Evolutionary conservation across 208 protist species (phyloP), one percentile per base, ranked within the genome.

Genomic region (Trypanosoma rangeli): DNA sequence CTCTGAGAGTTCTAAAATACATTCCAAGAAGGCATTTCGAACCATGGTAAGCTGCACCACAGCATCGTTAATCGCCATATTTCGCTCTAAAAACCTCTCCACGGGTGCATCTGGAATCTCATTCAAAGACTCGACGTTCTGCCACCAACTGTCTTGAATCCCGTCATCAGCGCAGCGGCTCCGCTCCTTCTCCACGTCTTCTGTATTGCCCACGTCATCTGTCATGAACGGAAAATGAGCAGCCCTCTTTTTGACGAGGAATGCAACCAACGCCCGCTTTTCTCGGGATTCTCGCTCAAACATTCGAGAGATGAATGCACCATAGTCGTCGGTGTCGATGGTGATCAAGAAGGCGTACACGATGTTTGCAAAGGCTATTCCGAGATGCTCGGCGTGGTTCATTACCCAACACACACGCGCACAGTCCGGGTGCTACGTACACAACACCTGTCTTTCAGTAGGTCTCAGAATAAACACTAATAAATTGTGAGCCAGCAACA

Each of bases 361-460:
- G 70, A 77, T 77, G 52, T 77, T 77, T 1, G 72, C 72, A 49
- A 66, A 77, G 52, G 72, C 58, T 50, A 67, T 71, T 62, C 72
- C 72, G 20, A 77, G 39, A 31, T 77, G 64, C 31, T 71, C 72
- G 42, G 35, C n/a, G 42, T 68, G 49, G 50, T n/a, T 53, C 24
- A 37, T 62, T 35, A 62, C 33, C 9, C 28, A 4, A 44, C 15
- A 37, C 13, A 18, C 42, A 16, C 42, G 13, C 42, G 13, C 42
- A 5, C 8, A 46, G 15, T 20, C 8, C 2, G 15, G 1, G 15
- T 20, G 8, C 8, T 46, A 16, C 15, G 42, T 46, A 9, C 42
- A 46, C 42, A 9, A 16, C 15, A 9, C 15, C 42, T 16, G 5
- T 46, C 15, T 5, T 46, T 22, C 39, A 26, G 53, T 12, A 8